phyloP scores from a whole-genome alignment of 768 basidiomycete species.

The Candolleomyces efflorescens region DNA sequence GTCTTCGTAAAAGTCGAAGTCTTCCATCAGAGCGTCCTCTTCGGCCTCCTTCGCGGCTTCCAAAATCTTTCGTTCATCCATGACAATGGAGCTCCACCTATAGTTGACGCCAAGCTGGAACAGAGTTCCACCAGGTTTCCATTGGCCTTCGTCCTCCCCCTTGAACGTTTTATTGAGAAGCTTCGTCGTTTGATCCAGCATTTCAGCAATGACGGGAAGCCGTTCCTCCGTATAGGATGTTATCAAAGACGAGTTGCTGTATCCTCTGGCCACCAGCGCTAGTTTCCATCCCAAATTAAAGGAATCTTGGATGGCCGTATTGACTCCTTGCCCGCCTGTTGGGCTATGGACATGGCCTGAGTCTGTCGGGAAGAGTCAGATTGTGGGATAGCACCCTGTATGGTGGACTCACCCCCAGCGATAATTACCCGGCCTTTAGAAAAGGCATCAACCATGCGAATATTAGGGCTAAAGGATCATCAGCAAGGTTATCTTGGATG shows the following conservation, averaged over 20 bases:
- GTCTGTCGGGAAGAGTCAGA: constrained; percentile 12
- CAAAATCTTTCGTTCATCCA: constrained; percentile 32
- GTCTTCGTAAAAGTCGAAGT: constrained; percentile 14
- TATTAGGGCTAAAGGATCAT: constrained; percentile 31
- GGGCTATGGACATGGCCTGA: constrained; percentile 31
- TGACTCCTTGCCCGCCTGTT: constrained; percentile 29
- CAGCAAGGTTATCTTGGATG: background rate
- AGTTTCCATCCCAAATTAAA: constrained; percentile 34
- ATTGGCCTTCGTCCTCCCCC: constrained; percentile 14
- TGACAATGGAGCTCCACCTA: constrained; percentile 43
- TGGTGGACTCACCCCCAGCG: constrained; percentile 31
- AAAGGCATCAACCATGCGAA: constrained; percentile 42
- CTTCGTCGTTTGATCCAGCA: constrained; percentile 27
- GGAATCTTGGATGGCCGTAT: constrained; percentile 27
- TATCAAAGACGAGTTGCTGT: constrained; percentile 20
- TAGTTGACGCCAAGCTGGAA: constrained; percentile 51
- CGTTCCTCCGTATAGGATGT: constrained; percentile 27
- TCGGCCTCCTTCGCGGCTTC: constrained; percentile 11
- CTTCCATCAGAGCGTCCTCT: constrained; percentile 11
- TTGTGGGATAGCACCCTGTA: background rate
- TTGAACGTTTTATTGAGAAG: constrained; percentile 18
- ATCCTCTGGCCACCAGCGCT: constrained; percentile 21
- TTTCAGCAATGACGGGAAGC: constrained; percentile 30
- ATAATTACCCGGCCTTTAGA: constrained; percentile 37
- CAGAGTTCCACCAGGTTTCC: constrained; percentile 21